Evolutionary conservation across 2,329 filamentous ascomycete genomes (phyloP), one percentile per base, ranked within the genome.

Genomic region (Lasiodiplodia theobromae): DNA sequence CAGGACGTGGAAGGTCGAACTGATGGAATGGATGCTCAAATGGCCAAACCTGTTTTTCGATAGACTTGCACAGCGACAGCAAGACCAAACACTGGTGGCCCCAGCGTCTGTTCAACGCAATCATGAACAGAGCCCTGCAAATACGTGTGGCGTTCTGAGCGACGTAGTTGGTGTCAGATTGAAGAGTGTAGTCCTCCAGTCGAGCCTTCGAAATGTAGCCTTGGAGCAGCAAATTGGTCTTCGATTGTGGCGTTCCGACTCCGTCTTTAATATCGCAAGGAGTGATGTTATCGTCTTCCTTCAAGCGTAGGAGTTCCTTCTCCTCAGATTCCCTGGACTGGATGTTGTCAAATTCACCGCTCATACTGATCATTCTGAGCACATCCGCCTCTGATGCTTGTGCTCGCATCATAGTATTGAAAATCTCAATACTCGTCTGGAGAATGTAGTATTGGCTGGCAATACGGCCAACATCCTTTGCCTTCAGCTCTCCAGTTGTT

Each of bases 401-500:
- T 1, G 93, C 90, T 65, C 87, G 87, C 96, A 99, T 98, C 90
- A 96, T 91, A 5, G 89, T 88, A 79, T 98, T 99, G 87, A 99
- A 99, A 52, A 98, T 92, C 77, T 98, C 91, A 71, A 99, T 91
- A 78, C 93, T 97, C 16, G 91, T 92, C 75, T 99, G 94, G 58
- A 96, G 85, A 60, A 99, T 95, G 76, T 99, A 99, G 77, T 91
- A 99, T 78, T 99, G 95, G 78, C 95, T 98, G 18, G 96, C 96
- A 77, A 99, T 99, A 18, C 96, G 90, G 3, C 96, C 96, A 63
- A 98, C 91, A 74, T 99, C 95, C 78, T 99, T 99, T 70, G 94
- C 92, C 69, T 93, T 90, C 10, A 99, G 87, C 74, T 97, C 95
- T 73, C 97, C 95, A 0, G 95, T 99, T 21, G 86, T 88, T 76